Evolutionary conservation across 108 stramenopile species (phyloP), one percentile per base, ranked within the genome.

Genomic region (Mediolabrus comicus): DNA sequence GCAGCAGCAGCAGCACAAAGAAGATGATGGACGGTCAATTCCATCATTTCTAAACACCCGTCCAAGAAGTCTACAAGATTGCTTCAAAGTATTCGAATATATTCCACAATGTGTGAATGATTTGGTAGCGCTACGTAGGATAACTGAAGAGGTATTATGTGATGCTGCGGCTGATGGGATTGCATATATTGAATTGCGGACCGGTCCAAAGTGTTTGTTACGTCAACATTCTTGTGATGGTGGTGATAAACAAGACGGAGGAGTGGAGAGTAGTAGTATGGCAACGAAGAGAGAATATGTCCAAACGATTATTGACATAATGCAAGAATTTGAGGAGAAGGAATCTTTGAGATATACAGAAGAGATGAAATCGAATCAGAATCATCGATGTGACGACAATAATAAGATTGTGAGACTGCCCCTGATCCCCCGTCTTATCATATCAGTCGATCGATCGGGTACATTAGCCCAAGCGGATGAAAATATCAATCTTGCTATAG

Each of bases 71-170:
- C 67, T 91, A 51, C 52, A 65, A 32, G 86, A 90, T 43, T 95
- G 94, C 65, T 97, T 97, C 69, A 84, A 84, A 35, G 75, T 95
- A 53, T 97, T 97, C 75, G 74, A 71, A 13, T 69, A 83, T 35
- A 94, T 97, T 26, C 85, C 89, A 38, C 53, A 65, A 49, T 79
- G 67, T 28, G 88, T 97, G 13, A 67, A 79, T 43, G 86, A 88
- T 54, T 38, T 86, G 9, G 53, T 32, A 29, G 74, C 90, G 2
- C 63, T 94, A 52, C 53, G 55, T 51, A 69, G 87, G 30, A 81
- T 97, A 46, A 84, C 87, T 9, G 46, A 27, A 28, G 94, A 95
- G 73, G 83, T 83, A 1, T 62, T 95, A 17, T 46, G 88, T 35
- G 94, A 95, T 79, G 90, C 92, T 80, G 82, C 84, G 1, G 53